These are phyloP conservation scores for Diaporthe vaccinii DNA, from an alignment of 2,329 filamentous ascomycete species.

Conservation along the genomic window DNA sequence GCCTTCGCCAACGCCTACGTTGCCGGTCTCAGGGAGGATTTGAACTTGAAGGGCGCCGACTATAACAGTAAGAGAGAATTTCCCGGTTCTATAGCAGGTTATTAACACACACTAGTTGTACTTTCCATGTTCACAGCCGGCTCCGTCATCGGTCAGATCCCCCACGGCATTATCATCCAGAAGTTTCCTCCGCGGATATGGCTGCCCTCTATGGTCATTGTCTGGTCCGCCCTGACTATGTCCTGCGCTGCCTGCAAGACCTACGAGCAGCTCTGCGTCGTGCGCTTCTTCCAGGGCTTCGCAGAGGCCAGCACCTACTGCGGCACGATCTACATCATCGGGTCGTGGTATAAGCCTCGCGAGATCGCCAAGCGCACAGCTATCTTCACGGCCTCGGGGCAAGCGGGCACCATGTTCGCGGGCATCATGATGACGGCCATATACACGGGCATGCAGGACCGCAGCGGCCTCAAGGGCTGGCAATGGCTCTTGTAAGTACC, in stretches of 20 bases:
- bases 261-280: slow-evolving; percentile 50
- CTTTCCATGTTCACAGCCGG: slow-evolving; percentile 52
- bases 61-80: slow-evolving; percentile 47
- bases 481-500: slow-evolving; percentile 51
- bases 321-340: slow-evolving; percentile 63
- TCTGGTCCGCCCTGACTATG: slow-evolving; percentile 62
- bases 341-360: slow-evolving; percentile 67
- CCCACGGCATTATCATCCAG: slow-evolving; percentile 60
- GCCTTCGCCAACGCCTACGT: slow-evolving; percentile 61
- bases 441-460: slow-evolving; percentile 54
- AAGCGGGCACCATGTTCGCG: slow-evolving; percentile 67
- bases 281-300: slow-evolving; percentile 60
- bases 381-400: slow-evolving; percentile 65
- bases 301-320: slow-evolving; percentile 63
- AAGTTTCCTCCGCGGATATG: slow-evolving; percentile 62
- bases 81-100: accelerated
- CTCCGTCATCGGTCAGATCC: slow-evolving; percentile 57
- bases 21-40: slow-evolving; percentile 55
- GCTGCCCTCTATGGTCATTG: slow-evolving; percentile 60
- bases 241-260: slow-evolving; percentile 48
- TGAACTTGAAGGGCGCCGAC: slow-evolving; percentile 54
- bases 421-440: slow-evolving; percentile 67
- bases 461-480: slow-evolving; percentile 59
- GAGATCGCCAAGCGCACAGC: slow-evolving; percentile 66
- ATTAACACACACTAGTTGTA: slow-evolving; percentile 46